Percentiles rank a stretch among this genome's conserved stretches.
phyloP scores from a whole-genome alignment of 495 filamentous ascomycete genomes.

The Penicillium cosmopolitanum region DNA sequence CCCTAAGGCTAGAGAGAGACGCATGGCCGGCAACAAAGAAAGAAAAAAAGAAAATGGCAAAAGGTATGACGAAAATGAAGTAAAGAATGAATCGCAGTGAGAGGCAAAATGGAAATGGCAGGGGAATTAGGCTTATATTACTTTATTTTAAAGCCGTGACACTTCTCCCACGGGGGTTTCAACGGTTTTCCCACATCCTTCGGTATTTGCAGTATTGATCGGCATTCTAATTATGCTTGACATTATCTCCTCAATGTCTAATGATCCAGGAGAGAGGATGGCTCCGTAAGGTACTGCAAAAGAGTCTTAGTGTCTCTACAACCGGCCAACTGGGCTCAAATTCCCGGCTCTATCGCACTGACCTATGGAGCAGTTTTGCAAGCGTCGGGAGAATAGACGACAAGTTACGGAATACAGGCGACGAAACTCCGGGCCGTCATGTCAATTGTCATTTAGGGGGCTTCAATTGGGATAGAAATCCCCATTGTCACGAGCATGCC shows the following conservation, averaged over 20 bases:
- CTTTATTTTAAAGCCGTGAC: slow-evolving; percentile 10
- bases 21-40: slow-evolving; percentile 20
- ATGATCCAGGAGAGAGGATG: neutral
- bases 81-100: neutral
- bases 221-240: slow-evolving; percentile 1
- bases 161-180: neutral
- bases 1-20: slow-evolving; percentile 21
- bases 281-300: neutral
- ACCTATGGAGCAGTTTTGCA: neutral
- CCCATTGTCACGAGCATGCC: neutral
- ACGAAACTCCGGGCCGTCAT: neutral
- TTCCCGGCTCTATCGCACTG: neutral
- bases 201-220: slow-evolving; percentile 6
- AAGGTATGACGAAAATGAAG: slow-evolving; percentile 7
- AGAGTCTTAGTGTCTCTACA: neutral
- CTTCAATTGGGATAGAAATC: neutral
- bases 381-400: neutral
- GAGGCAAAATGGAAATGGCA: neutral
- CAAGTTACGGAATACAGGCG: neutral
- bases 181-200: slow-evolving; percentile 9
- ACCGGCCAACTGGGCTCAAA: neutral
- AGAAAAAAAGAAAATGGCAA: slow-evolving; percentile 1
- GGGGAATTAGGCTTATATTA: neutral
- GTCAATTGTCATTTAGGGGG: neutral
- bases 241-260: neutral